Conservation (phyloP, 148 eudicot genomes). For the Heliamphora exappendiculata region DNA sequence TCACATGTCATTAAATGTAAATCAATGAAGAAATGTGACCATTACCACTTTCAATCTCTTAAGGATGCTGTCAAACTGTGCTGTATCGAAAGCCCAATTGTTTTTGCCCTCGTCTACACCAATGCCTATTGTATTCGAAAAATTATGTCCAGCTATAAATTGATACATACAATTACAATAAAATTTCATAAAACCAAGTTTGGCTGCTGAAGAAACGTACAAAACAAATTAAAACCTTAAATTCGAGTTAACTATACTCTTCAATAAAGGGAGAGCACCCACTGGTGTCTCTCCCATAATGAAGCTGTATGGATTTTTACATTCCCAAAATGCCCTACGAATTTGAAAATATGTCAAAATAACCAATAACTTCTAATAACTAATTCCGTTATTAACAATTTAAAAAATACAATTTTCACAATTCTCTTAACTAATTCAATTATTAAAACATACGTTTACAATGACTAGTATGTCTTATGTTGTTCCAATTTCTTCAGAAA, state of each 20-base stretch:
- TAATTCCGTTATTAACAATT: too few species aligned
- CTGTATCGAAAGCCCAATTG: slow-evolving; percentile 87
- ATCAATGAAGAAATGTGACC: slow-evolving; percentile 2
- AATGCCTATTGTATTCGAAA: slow-evolving; percentile 41
- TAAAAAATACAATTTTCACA: too few species aligned
- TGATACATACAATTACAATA: neutral
- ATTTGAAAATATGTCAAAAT: too few species aligned
- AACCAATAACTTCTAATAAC: too few species aligned
- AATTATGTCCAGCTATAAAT: neutral
- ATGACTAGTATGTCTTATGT: neutral
- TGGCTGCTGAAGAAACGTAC: neutral
- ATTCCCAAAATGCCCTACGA: too few species aligned
- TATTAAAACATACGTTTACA: too few species aligned
- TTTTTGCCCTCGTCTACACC: slow-evolving; percentile 70
- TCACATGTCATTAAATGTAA: neutral
- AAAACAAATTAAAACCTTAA: neutral
- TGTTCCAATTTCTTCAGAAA: neutral
- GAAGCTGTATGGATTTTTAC: too few species aligned
- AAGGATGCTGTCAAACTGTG: slow-evolving; percentile 88
- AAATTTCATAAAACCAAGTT: neutral
- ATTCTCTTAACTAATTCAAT: too few species aligned
- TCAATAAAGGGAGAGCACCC: too few species aligned
- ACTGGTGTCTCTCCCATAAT: too few species aligned
- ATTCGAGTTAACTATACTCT: neutral
- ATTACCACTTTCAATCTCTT: slow-evolving; percentile 90